Evolutionary conservation across 1,284 basidiomycete genomes (phyloP).

Genomic region (Melampsora abietis-canadensis): DNA sequence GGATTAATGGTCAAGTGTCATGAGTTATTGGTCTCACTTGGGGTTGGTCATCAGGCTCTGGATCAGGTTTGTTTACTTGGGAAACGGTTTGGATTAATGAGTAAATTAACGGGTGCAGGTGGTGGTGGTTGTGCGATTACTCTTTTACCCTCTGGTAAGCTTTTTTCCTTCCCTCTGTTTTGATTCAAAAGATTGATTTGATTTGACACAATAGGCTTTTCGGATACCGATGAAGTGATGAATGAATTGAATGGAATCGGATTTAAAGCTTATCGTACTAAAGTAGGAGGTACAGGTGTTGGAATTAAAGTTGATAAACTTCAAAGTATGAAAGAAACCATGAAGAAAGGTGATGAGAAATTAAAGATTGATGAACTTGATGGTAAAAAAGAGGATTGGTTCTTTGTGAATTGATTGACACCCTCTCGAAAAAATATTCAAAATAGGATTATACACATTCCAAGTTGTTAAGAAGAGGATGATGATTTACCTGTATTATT

Average conservation of each 20-base stretch:
- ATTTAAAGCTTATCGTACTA: constrained; percentile 52
- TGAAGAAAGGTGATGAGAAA: background rate
- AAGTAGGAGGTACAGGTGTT: constrained; percentile 51
- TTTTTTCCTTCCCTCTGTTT: background rate
- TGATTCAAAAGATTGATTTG: background rate
- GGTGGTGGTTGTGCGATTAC: constrained; percentile 97
- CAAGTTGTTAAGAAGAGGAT: too few relatives aligned
- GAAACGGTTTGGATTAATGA: constrained; percentile 69
- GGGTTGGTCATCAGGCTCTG: constrained; percentile 85
- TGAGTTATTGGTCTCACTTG: constrained; percentile 74
- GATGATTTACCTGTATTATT: too few relatives aligned
- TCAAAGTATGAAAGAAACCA: constrained; percentile 15
- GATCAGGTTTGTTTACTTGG: constrained; percentile 74
- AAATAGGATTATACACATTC: too few relatives aligned
- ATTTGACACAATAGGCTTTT: background rate
- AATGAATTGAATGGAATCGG: constrained; percentile 47
- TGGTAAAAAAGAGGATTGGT: too few relatives aligned
- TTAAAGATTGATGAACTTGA: background rate
- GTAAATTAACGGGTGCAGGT: constrained; percentile 98
- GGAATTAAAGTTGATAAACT: constrained; percentile 45
- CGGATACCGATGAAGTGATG: constrained; percentile 43
- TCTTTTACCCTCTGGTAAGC: constrained; percentile 76
- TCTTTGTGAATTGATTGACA: too few relatives aligned
- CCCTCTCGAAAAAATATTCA: too few relatives aligned
- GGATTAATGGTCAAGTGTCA: constrained; percentile 85